Evolutionary conservation across 805 yeast genomes (phyloP), one percentile per base, ranked within the genome.

Genomic region (Danielia reshetovae): DNA sequence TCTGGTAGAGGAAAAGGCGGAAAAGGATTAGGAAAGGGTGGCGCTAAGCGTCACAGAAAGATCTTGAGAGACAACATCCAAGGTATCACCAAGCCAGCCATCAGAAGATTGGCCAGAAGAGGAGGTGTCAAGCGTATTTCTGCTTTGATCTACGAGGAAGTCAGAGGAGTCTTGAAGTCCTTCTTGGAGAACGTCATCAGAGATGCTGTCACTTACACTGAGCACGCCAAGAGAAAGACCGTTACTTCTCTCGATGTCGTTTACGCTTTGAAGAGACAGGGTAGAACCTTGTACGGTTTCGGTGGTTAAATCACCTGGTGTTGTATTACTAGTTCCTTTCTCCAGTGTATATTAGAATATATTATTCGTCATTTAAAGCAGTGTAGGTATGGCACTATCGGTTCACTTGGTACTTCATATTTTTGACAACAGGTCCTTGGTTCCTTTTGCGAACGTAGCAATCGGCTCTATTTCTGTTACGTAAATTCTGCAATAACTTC

Each of bases 111-210:
- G 61, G 98, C 98, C 35, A 90, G 98, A 83, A 88, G 98, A 86
- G 98, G 98, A 77, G 98, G 98, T 89, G 98, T 90, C 65, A 90
- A 90, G 84, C 96, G 98, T 85, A 90, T 90, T 62, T 90, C 97
- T 48, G 97, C 96, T 69, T 77, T 89, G 66, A 90, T 90, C 69
- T 90, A 90, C 78, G 98, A 90, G 75, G 97, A 90, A 77, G 96
- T 93, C 63, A 88, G 98, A 79, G 89, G 84, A 55, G 97, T 93
- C 54, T 77, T 90, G 54, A 89, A 89, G 76, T 77, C 95, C 39
- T 90, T 90, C 84, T 80, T 90, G 66, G 96, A 87, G 74, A 82
- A 85, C 63, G 96, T 93, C 55, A 90, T 90, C 74, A 87, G 97
- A 79, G 97, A 93, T 60, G 97, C 98, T 59, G 97, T 93, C 60